These are phyloP conservation scores for Hypoxylon sp. DNA, from an alignment of 2,329 filamentous ascomycete genomes.

Conservation along the genomic window DNA sequence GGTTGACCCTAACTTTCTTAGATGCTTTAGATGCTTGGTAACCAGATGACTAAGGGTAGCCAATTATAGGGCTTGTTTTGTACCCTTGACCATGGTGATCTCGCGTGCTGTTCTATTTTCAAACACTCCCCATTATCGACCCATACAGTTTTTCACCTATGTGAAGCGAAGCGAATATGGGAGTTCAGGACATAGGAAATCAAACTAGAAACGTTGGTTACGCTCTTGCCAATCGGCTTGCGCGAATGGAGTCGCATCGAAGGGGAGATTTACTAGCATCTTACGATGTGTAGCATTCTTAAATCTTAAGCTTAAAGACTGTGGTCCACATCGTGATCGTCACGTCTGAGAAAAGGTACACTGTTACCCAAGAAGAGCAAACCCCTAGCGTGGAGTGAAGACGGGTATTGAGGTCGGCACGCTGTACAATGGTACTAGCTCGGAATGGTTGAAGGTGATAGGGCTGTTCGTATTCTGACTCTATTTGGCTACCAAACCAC, in stretches of 20 bases:
- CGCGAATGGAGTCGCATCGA: conserved; percentile 29
- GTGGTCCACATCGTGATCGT: conserved; percentile 34
- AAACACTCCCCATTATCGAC: conserved; percentile 21
- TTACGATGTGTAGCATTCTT: conserved; percentile 27
- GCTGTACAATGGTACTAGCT: conserved; percentile 29
- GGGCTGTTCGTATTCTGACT: conserved; percentile 40
- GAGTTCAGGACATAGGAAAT: not conserved
- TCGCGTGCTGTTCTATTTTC: conserved; percentile 44
- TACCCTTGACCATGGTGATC: conserved; percentile 29
- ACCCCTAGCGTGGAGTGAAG: conserved; percentile 33
- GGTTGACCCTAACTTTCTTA: not conserved
- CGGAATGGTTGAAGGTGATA: conserved; percentile 27
- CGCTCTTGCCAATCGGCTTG: conserved; percentile 35
- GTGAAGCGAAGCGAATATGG: conserved; percentile 6
- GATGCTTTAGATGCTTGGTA: conserved; percentile 42
- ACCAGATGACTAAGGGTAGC: conserved; percentile 42
- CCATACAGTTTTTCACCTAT: conserved; percentile 5
- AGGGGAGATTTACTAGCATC: conserved; percentile 13
- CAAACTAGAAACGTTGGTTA: conserved; percentile 8
- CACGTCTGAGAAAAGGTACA: conserved; percentile 32
- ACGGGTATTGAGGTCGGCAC: conserved; percentile 28
- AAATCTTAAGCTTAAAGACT: conserved; percentile 33
- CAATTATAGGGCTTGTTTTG: conserved; percentile 39
- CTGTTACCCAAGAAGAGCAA: conserved; percentile 28
- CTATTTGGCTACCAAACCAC: conserved; percentile 23